These are phyloP conservation scores for Castanea sativa DNA, from an alignment of 306 rosid species.

Conservation along the genomic window DNA sequence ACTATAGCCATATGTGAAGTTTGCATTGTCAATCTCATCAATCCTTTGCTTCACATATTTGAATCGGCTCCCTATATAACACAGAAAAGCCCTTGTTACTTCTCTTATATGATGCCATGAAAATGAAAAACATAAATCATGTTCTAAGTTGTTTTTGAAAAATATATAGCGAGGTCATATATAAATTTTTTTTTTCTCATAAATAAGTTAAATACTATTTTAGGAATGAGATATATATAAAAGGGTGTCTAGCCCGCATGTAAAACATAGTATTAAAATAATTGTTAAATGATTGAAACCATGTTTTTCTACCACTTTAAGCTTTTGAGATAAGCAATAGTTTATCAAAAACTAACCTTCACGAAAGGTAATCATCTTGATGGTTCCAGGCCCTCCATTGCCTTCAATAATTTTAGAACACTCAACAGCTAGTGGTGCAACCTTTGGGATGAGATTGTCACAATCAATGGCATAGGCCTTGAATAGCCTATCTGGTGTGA, in stretches of 20 bases:
- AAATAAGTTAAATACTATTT: too few species aligned
- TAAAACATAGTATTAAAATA: too few species aligned
- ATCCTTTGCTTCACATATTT: conserved; percentile 15
- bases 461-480: conserved; percentile 21
- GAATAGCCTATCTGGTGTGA: conserved; percentile 33
- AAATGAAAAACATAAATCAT: too few species aligned
- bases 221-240: too few species aligned
- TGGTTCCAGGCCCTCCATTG: conserved; percentile 38
- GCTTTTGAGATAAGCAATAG: too few species aligned
- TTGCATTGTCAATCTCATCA: conserved; percentile 23
- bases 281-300: neutral
- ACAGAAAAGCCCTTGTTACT: neutral
- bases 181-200: neutral
- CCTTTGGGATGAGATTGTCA: conserved; percentile 31
- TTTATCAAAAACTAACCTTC: conserved; percentile 5
- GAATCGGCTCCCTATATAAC: neutral
- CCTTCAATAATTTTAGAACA: conserved; percentile 33
- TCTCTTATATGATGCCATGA: too few species aligned
- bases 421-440: neutral
- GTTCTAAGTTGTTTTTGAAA: neutral
- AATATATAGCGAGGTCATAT: neutral
- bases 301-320: neutral
- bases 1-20: conserved; percentile 21
- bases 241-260: too few species aligned
- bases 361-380: conserved; percentile 25